Conservation (phyloP, 2,329 filamentous ascomycete genomes). For the Aspergillus pseudotamarii region DNA sequence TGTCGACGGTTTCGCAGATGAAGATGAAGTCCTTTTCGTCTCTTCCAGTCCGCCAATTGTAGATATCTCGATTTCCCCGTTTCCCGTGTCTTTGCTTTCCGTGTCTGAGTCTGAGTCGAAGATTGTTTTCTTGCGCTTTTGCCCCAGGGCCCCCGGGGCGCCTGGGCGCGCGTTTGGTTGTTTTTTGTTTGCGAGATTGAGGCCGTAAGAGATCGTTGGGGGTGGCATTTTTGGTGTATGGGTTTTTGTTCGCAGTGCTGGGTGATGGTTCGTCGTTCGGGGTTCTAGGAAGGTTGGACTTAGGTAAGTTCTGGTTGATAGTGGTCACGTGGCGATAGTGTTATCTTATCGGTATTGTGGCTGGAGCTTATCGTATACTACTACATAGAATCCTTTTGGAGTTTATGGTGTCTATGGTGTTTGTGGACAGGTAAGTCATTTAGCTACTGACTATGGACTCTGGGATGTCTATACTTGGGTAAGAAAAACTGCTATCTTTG, state of each 20-base stretch:
- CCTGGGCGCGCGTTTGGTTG: constrained; percentile 17
- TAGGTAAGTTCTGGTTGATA: no score
- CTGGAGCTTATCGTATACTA: no score
- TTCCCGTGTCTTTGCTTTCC: constrained; percentile 27
- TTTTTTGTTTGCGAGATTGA: constrained; percentile 45
- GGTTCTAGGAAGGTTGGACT: background rate
- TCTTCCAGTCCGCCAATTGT: constrained; percentile 42
- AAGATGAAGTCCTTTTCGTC: constrained; percentile 17
- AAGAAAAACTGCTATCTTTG: no score
- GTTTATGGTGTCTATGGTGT: no score
- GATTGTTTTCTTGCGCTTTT: constrained; percentile 54
- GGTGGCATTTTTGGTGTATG: background rate
- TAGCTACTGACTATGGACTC: no score
- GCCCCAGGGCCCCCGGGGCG: constrained; percentile 27
- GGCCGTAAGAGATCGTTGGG: constrained; percentile 44
- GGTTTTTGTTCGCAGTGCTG: background rate
- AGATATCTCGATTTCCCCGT: constrained; percentile 37
- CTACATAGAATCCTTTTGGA: no score
- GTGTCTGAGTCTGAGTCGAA: constrained; percentile 48
- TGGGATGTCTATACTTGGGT: no score
- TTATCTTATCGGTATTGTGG: no score
- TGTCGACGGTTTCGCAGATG: background rate
- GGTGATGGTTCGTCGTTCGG: background rate
- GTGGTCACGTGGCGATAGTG: no score
- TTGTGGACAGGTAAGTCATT: no score